A percentile compares a stretch with the other conserved stretches of the same genome.
Conservation (phyloP, 2,329 filamentous ascomycete genomes). For the Hymenotorrendiella dingleyae region DNA sequence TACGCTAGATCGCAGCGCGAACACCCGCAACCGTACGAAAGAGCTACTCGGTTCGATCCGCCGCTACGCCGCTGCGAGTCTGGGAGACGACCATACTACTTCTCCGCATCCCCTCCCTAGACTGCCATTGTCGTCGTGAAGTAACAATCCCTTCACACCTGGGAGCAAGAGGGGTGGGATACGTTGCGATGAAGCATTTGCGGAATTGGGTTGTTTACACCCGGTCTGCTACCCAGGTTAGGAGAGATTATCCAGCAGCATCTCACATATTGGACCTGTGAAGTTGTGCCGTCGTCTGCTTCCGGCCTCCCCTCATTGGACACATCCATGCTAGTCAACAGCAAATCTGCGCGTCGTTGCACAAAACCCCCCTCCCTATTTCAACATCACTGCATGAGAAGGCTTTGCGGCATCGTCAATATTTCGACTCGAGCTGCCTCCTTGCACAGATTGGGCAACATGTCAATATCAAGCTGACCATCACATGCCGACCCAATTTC, state of each 20-base stretch:
- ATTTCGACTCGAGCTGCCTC: slow-evolving; percentile 7
- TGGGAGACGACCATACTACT: too few species aligned
- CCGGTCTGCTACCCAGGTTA: not conserved
- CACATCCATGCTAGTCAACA: slow-evolving; percentile 1
- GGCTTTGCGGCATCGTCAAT: slow-evolving; percentile 2
- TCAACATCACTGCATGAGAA: slow-evolving; percentile 6
- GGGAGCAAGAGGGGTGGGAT: not conserved
- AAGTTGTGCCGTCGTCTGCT: slow-evolving; percentile 14
- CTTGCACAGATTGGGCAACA: not conserved
- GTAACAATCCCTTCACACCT: not conserved
- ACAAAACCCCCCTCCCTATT: slow-evolving; percentile 3
- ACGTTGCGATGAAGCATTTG: too few species aligned
- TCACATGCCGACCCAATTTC: not conserved
- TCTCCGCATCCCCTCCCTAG: too few species aligned
- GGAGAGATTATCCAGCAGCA: slow-evolving; percentile 6
- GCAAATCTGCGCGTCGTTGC: slow-evolving; percentile 2
- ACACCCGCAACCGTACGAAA: too few species aligned
- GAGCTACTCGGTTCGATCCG: too few species aligned
- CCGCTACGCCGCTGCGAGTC: too few species aligned
- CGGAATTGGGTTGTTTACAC: too few species aligned
- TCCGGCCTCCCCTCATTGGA: slow-evolving; percentile 18
- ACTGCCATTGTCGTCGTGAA: too few species aligned
- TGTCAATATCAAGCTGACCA: not conserved
- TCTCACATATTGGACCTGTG: slow-evolving; percentile 15
- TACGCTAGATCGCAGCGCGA: too few species aligned